A percentile compares a stretch with the other conserved stretches of the same genome.
phyloP scores from a whole-genome alignment of 345 rosid genomes.

The Diplotaxis tenuifolia region DNA sequence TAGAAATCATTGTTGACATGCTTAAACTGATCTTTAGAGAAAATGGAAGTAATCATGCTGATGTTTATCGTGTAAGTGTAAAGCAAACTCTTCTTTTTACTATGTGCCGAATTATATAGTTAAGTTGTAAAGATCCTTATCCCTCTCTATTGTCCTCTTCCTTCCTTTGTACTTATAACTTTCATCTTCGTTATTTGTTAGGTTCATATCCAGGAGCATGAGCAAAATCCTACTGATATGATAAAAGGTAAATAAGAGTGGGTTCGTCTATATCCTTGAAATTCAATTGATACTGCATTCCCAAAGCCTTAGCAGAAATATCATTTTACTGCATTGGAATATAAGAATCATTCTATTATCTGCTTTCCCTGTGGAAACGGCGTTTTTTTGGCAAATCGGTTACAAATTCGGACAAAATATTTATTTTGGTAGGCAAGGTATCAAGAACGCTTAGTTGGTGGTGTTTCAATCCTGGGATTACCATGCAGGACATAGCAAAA shows the following conservation, averaged over 20 bases:
- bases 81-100: slow-evolving; percentile 19
- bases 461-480: slow-evolving; percentile 98
- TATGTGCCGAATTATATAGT: background rate
- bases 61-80: slow-evolving; percentile 70
- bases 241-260: slow-evolving; percentile 54
- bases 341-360: background rate
- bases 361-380: slow-evolving; percentile 1
- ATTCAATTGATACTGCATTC: background rate
- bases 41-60: slow-evolving; percentile 53
- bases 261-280: slow-evolving; percentile 13
- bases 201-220: slow-evolving; percentile 89
- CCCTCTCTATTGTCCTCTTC: slow-evolving; percentile 1
- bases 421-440: slow-evolving; percentile 60
- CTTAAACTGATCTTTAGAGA: slow-evolving; percentile 74
- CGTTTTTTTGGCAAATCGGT: background rate
- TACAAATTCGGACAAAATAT: background rate
- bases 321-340: slow-evolving; percentile 1
- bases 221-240: slow-evolving; percentile 49
- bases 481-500: slow-evolving; percentile 75
- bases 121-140: slow-evolving; percentile 2
- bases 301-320: slow-evolving; percentile 7
- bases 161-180: background rate
- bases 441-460: slow-evolving; percentile 95
- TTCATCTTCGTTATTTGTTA: slow-evolving; percentile 33
- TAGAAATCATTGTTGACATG: slow-evolving; percentile 69